Evolutionary conservation across 805 yeast genomes (phyloP).

Genomic region (Candida saitoana): DNA sequence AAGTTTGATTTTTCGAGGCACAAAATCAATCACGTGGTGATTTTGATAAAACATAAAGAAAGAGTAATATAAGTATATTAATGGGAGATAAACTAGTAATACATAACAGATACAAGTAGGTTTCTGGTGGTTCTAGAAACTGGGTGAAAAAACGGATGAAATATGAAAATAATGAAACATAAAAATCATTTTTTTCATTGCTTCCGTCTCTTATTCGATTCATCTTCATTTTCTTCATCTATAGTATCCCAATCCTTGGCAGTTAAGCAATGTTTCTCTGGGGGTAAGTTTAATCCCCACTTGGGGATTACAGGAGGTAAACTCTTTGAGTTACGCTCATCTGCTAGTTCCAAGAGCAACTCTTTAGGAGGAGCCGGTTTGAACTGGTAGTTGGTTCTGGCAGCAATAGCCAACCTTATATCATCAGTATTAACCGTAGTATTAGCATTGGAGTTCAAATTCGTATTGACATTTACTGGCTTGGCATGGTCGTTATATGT

Average conservation of each 20-base stretch:
- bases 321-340: constrained; percentile 83
- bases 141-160: neutral
- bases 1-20: neutral
- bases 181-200: neutral
- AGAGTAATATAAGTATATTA: too few species aligned
- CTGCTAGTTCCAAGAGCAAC: constrained; percentile 81
- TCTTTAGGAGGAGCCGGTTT: constrained; percentile 94
- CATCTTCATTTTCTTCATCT: constrained; percentile 22
- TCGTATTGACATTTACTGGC: constrained; percentile 29
- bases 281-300: constrained; percentile 92
- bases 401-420: constrained; percentile 85
- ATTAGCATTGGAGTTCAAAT: constrained; percentile 33
- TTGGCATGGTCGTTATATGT: constrained; percentile 80
- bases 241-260: constrained; percentile 65
- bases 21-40: neutral
- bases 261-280: constrained; percentile 93
- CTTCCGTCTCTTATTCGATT: constrained; percentile 3
- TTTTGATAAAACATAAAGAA: too few species aligned
- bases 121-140: neutral
- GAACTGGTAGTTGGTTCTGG: constrained; percentile 93
- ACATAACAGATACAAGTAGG: neutral
- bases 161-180: too few species aligned
- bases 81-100: neutral
- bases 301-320: constrained; percentile 88
- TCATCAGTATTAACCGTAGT: constrained; percentile 79